Base-by-base conservation (phyloP, 139 green algal genomes). In the Picocystis salinarum region DNA sequence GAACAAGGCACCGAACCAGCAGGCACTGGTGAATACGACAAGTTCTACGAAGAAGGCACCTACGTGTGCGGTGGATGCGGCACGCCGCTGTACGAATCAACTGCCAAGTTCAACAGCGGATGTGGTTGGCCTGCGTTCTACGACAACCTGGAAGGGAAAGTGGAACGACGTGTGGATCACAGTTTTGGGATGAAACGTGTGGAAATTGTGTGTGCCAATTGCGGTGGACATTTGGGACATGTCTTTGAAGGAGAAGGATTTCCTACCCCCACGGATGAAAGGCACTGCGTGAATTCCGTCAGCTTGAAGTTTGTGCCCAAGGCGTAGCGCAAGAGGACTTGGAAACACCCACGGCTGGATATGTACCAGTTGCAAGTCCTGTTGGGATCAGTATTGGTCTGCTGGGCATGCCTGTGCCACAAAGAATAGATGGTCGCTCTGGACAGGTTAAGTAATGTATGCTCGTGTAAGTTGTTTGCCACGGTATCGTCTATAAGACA, bases 61-160 rank as follows among this genome's bases (percentile, higher is more conserved):
- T 96, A 89, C 55, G 55, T 62, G 6, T 96, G 86, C 51, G 63
- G 53, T 20, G 86, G 60, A 12, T 96, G 85, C 58, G 66, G 55
- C 0, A 45, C 45, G 1, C 54, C 60, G 0, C 33, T 59, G 24
- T 64, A 66, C 59, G 84, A 63, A 47, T 82, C 74, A 1, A 61
- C 89, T 15, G 75, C 63, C 20, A 96, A 96, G 58, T 96, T 96
- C 53, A 69, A 94, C 51, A 74, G 44, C 33, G 85, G 85, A 10
- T 96, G 85, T 48, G 83, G 86, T 15, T 96, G 86, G 86, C 86
- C 86, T 3, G 86, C 86, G 4, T 92, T 82, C 45, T 85, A 84
- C 40, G 76, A 91, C 36, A 58, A 79, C 29, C 56, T 83, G 23
- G 59, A 56, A 12, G 42, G 24, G n/a, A 5, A 24, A 5, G 17